phyloP scores from a whole-genome alignment of 208 protist species.

The Trypanosoma platydactyli region DNA sequence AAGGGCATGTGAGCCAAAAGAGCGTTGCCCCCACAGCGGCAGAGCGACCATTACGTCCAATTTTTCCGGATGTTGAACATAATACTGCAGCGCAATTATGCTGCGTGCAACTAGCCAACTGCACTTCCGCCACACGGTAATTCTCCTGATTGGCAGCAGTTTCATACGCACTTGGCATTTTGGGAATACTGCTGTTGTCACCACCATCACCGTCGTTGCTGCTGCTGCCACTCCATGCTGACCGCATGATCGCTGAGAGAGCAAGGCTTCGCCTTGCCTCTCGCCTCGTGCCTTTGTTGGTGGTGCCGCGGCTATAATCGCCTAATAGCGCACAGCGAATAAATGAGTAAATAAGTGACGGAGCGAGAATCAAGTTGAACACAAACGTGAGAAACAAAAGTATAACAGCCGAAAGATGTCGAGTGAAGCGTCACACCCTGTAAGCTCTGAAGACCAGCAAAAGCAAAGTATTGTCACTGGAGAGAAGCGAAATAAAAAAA shows the following conservation, averaged over 20 bases:
- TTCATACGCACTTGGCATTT: slow-evolving; percentile 38
- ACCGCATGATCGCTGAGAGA: not conserved
- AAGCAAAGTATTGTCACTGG: too few species aligned
- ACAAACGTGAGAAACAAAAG: too few species aligned
- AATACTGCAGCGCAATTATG: slow-evolving; percentile 62
- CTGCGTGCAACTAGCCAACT: slow-evolving; percentile 54
- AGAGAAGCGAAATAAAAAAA: not conserved
- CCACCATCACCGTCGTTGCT: not conserved
- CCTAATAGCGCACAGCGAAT: too few species aligned
- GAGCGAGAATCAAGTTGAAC: too few species aligned
- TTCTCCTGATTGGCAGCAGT: slow-evolving; percentile 55
- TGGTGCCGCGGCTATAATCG: too few species aligned
- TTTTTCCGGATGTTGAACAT: slow-evolving; percentile 80
- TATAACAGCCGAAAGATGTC: too few species aligned
- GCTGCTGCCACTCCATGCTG: not conserved
- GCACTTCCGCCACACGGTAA: slow-evolving; percentile 62
- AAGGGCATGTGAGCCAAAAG: slow-evolving; percentile 84
- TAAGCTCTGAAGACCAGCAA: too few species aligned
- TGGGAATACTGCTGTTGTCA: not conserved
- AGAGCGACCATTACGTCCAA: slow-evolving; percentile 56
- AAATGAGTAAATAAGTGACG: too few species aligned
- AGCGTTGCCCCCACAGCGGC: slow-evolving; percentile 79
- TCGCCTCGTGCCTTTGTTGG: not conserved
- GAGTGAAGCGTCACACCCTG: too few species aligned
- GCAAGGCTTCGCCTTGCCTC: too few species aligned